phyloP scores from a whole-genome alignment of 805 yeast genomes.

The Cyberlindnera petersonii region DNA sequence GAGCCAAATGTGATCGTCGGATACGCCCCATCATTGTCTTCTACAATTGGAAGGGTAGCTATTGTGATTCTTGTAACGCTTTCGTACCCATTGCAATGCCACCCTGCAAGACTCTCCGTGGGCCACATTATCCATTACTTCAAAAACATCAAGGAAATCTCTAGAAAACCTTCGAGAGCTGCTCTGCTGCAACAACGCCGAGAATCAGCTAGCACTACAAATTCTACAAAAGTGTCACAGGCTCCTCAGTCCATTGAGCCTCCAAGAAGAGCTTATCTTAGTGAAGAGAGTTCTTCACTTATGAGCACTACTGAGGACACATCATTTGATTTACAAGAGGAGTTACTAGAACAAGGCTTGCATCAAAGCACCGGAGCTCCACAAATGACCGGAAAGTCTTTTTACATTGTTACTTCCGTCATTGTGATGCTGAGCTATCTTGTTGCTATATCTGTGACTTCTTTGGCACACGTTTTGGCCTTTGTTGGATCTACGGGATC shows the following conservation, averaged over 20 bases:
- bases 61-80: slow-evolving; percentile 77
- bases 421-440: slow-evolving; percentile 54
- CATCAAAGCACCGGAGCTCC: slow-evolving; percentile 20
- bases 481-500: slow-evolving; percentile 93
- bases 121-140: slow-evolving; percentile 64
- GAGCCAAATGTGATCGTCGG: slow-evolving; percentile 75
- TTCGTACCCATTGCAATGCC: slow-evolving; percentile 87
- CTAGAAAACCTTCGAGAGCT: slow-evolving; percentile 22
- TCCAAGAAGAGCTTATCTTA: slow-evolving; percentile 4
- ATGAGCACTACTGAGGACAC: slow-evolving; percentile 6
- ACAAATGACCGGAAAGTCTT: slow-evolving; percentile 34
- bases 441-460: slow-evolving; percentile 61
- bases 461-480: slow-evolving; percentile 79
- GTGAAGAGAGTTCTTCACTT: slow-evolving; percentile 1
- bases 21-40: slow-evolving; percentile 61
- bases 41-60: slow-evolving; percentile 75
- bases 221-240: slow-evolving; percentile 12
- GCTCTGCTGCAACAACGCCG: slow-evolving; percentile 14
- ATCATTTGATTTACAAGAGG: slow-evolving; percentile 25
- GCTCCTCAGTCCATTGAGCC: slow-evolving; percentile 8
- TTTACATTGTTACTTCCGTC: slow-evolving; percentile 46
- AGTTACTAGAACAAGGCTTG: slow-evolving; percentile 31
- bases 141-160: slow-evolving; percentile 25
- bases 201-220: slow-evolving; percentile 5
- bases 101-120: slow-evolving; percentile 82